Percentiles rank a stretch among this genome's conserved stretches.
Conservation (phyloP, 140 eudicot species). For the Flaveria floridana region DNA sequence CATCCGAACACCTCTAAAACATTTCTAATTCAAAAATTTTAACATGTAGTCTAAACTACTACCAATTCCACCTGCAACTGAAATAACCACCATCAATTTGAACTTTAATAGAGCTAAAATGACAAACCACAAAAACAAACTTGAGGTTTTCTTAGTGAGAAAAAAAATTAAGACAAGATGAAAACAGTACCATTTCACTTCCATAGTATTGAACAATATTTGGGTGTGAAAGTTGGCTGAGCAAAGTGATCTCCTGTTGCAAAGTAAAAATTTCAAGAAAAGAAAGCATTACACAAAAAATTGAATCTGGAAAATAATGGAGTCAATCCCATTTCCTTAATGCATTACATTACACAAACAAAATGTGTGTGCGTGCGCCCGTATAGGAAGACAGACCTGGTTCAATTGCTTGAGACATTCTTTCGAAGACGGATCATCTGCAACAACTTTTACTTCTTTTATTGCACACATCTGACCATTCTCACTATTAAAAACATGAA, state of each 20-base stretch:
- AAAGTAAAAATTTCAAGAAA: constrained; percentile 8
- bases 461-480: constrained; percentile 97
- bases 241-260: constrained; percentile 81
- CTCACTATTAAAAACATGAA: constrained; percentile 57
- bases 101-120: neutral
- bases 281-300: neutral
- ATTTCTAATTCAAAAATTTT: too few species aligned
- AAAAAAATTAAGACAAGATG: neutral
- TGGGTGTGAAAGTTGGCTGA: constrained; percentile 82
- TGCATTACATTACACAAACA: neutral
- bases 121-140: constrained; percentile 12
- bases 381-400: constrained; percentile 54
- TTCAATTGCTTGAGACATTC: constrained; percentile 94
- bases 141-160: neutral
- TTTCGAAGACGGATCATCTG: constrained; percentile 79
- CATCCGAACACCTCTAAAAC: neutral
- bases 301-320: neutral
- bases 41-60: too few species aligned
- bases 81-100: neutral
- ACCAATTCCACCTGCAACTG: neutral
- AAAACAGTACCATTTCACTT: constrained; percentile 75
- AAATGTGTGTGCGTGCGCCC: neutral
- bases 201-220: constrained; percentile 93
- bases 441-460: constrained; percentile 79
- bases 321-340: neutral